A percentile compares a stretch with the other conserved stretches of the same genome.
Conservation (phyloP, 345 rosid genomes). For the Diplotaxis tenuifolia region DNA sequence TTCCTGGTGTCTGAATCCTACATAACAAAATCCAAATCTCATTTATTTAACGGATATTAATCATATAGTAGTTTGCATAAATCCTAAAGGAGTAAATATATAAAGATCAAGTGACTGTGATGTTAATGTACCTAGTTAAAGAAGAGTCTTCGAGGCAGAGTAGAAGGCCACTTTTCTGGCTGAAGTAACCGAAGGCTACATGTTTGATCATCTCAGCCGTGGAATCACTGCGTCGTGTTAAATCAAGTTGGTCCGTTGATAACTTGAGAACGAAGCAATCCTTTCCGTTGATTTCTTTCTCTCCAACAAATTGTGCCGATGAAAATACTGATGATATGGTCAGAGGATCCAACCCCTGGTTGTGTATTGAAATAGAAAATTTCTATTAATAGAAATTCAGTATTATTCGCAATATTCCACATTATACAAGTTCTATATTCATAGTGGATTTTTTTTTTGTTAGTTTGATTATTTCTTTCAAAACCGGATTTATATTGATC, state of each 20-base stretch:
- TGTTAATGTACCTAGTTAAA: slow-evolving; percentile 22
- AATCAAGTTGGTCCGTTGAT: slow-evolving; percentile 70
- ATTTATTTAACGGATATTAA: not conserved
- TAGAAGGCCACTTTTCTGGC: slow-evolving; percentile 87
- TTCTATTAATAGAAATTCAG: not conserved
- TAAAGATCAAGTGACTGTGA: too few relatives aligned
- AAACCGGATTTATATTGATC: not conserved
- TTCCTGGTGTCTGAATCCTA: slow-evolving; percentile 82
- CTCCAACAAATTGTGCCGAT: slow-evolving; percentile 80
- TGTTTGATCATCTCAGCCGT: slow-evolving; percentile 96
- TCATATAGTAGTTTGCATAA: not conserved
- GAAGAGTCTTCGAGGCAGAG: slow-evolving; percentile 38
- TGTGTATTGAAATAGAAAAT: slow-evolving; percentile 9
- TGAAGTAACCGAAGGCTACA: slow-evolving; percentile 77
- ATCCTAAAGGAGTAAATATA: too few relatives aligned
- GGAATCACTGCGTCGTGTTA: slow-evolving; percentile 70
- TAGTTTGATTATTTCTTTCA: slow-evolving; percentile 3
- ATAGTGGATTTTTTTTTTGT: not conserved
- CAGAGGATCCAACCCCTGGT: slow-evolving; percentile 89
- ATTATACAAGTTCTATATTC: not conserved
- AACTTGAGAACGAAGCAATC: slow-evolving; percentile 86
- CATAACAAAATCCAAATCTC: slow-evolving; percentile 2
- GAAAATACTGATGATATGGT: slow-evolving; percentile 78
- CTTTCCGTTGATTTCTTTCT: slow-evolving; percentile 54
- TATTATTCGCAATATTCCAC: too few relatives aligned